Evolutionary conservation across 768 basidiomycete species (phyloP).

Genomic region (Termitomyces eurrhizus): DNA sequence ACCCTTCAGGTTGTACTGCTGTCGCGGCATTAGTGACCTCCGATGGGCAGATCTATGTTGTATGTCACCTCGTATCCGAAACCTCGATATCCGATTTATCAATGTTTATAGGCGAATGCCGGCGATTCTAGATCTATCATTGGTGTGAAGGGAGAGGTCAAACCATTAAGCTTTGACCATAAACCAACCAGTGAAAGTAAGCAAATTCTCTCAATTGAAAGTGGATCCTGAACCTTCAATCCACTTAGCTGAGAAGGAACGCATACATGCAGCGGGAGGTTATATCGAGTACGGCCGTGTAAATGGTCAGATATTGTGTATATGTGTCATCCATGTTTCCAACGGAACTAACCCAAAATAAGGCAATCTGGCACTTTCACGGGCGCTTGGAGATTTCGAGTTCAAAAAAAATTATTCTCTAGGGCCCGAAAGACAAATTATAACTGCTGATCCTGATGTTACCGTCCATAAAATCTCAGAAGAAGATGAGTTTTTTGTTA

Average conservation of each 20-base stretch:
- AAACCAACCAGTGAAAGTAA: conserved; percentile 86
- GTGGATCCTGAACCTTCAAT: conserved; percentile 5
- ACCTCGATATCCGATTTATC: conserved; percentile 8
- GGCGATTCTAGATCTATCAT: conserved; percentile 95
- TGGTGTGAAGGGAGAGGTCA: conserved; percentile 78
- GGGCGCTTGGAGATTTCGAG: conserved; percentile 96
- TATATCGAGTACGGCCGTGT: conserved; percentile 97
- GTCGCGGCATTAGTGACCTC: conserved; percentile 81
- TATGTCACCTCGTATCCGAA: conserved; percentile 34
- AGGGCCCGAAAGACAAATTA: conserved; percentile 85
- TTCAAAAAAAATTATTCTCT: conserved; percentile 93
- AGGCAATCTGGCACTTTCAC: conserved; percentile 95
- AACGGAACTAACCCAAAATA: conserved; percentile 1
- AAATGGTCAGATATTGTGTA: conserved; percentile 59
- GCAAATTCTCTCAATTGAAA: conserved; percentile 21
- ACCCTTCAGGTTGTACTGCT: conserved; percentile 96
- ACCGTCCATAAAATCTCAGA: conserved; percentile 73
- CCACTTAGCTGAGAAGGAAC: conserved; percentile 69
- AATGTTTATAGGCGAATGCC: conserved; percentile 78
- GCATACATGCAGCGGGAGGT: conserved; percentile 89
- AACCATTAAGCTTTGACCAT: conserved; percentile 90
- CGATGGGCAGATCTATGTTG: conserved; percentile 76
- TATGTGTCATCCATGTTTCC: conserved; percentile 1
- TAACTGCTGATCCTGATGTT: conserved; percentile 93
- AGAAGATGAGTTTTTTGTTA: conserved; percentile 95